A percentile compares a stretch with the other conserved stretches of the same genome.
phyloP scores from a whole-genome alignment of 2,329 filamentous ascomycete genomes.

The Fusarium keratoplasticum region DNA sequence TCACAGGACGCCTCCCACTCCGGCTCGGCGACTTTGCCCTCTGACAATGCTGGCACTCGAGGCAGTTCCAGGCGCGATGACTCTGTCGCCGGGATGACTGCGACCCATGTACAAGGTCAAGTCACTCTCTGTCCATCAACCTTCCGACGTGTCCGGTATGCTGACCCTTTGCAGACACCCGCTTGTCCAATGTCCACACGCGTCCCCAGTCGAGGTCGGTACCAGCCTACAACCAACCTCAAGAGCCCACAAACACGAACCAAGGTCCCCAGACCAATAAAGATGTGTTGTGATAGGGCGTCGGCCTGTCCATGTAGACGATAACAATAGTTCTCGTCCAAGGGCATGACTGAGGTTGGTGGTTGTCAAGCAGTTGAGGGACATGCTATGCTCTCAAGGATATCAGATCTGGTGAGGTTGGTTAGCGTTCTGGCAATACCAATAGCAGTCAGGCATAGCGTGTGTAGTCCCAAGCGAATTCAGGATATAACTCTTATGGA shows the following conservation, averaged over 20 bases:
- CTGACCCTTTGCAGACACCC: no score
- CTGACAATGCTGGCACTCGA: no score
- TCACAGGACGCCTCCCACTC: no score
- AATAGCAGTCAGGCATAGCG: neutral
- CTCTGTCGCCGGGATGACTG: no score
- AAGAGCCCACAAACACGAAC: neutral
- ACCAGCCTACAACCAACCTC: rapidly evolving
- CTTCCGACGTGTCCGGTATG: no score
- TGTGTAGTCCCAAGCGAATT: constrained; percentile 3
- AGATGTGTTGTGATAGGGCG: neutral
- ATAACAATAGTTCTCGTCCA: no score
- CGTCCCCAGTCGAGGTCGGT: neutral
- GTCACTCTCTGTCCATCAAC: rapidly evolving
- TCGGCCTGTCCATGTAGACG: neutral
- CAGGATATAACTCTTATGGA: constrained; percentile 48
- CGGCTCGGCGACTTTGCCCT: no score
- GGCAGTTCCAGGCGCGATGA: no score
- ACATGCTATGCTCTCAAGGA: no score
- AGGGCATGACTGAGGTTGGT: no score
- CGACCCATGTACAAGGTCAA: no score
- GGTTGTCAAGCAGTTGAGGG: neutral
- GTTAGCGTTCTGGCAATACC: constrained; percentile 14
- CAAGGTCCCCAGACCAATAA: neutral
- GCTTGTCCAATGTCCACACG: neutral
- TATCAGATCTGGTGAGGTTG: neutral